Evolutionary conservation across 108 stramenopile genomes (phyloP).

Genomic region (Cyclostephanos invisitatus): DNA sequence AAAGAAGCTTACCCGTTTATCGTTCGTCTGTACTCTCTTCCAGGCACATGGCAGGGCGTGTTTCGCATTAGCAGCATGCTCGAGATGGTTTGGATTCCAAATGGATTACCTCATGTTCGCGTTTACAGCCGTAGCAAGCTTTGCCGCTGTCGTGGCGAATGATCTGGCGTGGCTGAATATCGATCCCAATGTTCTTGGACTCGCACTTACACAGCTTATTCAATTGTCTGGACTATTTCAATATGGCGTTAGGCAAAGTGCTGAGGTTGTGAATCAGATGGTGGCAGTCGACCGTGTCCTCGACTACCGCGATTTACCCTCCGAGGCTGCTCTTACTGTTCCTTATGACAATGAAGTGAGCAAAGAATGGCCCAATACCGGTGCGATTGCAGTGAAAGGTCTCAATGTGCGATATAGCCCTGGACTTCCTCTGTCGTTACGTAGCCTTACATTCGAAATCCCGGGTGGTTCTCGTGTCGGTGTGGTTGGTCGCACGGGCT

Average conservation of each 20-base stretch:
- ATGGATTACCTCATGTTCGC: slow-evolving; percentile 83
- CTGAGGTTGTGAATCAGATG: slow-evolving; percentile 94
- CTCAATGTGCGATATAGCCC: slow-evolving; percentile 78
- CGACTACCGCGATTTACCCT: slow-evolving; percentile 62
- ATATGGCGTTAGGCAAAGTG: slow-evolving; percentile 77
- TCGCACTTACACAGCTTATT: slow-evolving; percentile 69
- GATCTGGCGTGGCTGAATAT: slow-evolving; percentile 61
- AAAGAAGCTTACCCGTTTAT: background rate
- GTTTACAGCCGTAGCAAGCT: slow-evolving; percentile 64
- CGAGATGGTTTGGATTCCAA: slow-evolving; percentile 90
- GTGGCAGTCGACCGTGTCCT: slow-evolving; percentile 86
- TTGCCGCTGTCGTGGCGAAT: slow-evolving; percentile 76
- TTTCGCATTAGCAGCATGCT: slow-evolving; percentile 79
- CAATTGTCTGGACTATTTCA: slow-evolving; percentile 73
- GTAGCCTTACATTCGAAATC: slow-evolving; percentile 65
- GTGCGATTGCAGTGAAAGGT: slow-evolving; percentile 63
- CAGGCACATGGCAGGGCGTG: slow-evolving; percentile 52
- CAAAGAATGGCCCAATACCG: slow-evolving; percentile 72
- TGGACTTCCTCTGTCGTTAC: slow-evolving; percentile 71
- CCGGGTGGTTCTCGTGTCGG: slow-evolving; percentile 73
- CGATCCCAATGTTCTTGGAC: slow-evolving; percentile 75
- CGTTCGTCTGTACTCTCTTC: background rate
- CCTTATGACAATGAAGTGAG: slow-evolving; percentile 52
- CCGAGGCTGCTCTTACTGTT: slow-evolving; percentile 70
- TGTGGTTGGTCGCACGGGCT: slow-evolving; percentile 80